These are phyloP conservation scores for Phaffia australis DNA, from an alignment of 768 basidiomycete species.

Conservation along the genomic window DNA sequence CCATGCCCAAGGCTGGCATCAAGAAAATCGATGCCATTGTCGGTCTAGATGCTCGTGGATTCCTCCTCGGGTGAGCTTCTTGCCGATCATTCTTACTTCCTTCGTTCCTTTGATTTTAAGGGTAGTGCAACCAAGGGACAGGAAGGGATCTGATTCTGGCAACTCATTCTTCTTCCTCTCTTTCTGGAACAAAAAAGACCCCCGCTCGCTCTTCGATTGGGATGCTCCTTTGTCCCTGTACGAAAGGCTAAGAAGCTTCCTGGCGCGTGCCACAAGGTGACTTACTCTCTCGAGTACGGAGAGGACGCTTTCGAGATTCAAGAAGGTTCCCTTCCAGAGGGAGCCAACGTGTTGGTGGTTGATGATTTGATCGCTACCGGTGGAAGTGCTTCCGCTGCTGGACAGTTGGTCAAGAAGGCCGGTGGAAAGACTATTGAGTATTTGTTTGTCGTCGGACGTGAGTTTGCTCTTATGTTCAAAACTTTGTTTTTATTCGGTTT, in stretches of 20 bases:
- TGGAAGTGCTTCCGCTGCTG: constrained; percentile 86
- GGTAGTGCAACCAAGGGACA: not conserved
- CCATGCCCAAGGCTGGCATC: constrained; percentile 47
- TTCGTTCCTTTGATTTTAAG: not conserved
- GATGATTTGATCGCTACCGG: constrained; percentile 97
- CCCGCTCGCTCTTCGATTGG: constrained; percentile 74
- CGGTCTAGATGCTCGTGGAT: constrained; percentile 90
- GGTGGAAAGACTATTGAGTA: constrained; percentile 84
- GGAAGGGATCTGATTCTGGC: not conserved
- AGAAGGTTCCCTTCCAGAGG: constrained; percentile 64
- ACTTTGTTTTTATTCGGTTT: not conserved
- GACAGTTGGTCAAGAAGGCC: constrained; percentile 68
- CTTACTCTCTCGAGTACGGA: constrained; percentile 70
- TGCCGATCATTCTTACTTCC: not conserved
- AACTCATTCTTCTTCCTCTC: not conserved
- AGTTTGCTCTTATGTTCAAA: not conserved
- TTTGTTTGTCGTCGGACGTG: constrained; percentile 73
- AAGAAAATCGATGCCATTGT: constrained; percentile 79
- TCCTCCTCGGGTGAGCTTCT: constrained; percentile 56
- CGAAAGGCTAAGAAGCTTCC: constrained; percentile 93
- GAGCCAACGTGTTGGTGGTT: constrained; percentile 73
- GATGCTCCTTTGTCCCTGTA: constrained; percentile 91
- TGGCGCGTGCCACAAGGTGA: constrained; percentile 60
- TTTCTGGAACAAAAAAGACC: constrained; percentile 40
- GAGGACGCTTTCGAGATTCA: constrained; percentile 98